phyloP scores from a whole-genome alignment of 108 stramenopile genomes.

The Cafeteria roenbergensis region DNA sequence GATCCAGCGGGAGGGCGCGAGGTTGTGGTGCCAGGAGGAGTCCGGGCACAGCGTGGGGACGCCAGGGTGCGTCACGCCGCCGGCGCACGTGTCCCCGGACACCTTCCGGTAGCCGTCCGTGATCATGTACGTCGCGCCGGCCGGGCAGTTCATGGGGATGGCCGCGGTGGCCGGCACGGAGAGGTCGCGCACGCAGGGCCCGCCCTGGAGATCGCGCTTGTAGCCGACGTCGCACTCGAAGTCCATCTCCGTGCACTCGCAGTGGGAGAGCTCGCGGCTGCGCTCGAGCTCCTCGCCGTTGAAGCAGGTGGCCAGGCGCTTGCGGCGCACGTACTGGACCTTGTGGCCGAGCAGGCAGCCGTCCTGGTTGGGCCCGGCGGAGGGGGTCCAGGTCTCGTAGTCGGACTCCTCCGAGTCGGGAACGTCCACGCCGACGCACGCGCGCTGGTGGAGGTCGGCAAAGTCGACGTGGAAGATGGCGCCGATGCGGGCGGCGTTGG shows the following conservation, averaged over 20 bases:
- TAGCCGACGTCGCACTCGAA: conserved; percentile 20
- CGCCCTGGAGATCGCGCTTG: not conserved
- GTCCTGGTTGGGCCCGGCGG: not conserved
- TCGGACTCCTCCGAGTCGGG: not conserved
- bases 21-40: not conserved
- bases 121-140: not conserved
- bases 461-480: conserved; percentile 10
- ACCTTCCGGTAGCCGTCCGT: conserved; percentile 12
- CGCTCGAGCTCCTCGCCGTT: not conserved
- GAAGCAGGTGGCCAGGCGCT: conserved; percentile 8
- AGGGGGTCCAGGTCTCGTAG: conserved; percentile 14
- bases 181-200: conserved; percentile 12
- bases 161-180: not conserved
- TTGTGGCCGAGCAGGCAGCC: conserved; percentile 9
- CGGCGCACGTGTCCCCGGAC: conserved; percentile 10
- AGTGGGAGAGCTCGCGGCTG: conserved; percentile 1
- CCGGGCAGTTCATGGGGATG: not conserved
- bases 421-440: conserved; percentile 6
- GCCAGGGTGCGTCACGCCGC: not conserved
- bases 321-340: conserved; percentile 10
- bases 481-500: not conserved
- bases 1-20: not conserved
- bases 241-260: conserved; percentile 10
- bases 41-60: not conserved
- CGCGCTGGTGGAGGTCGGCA: conserved; percentile 6